phyloP scores from a whole-genome alignment of 139 green algal genomes.

The Micromonas pusilla region DNA sequence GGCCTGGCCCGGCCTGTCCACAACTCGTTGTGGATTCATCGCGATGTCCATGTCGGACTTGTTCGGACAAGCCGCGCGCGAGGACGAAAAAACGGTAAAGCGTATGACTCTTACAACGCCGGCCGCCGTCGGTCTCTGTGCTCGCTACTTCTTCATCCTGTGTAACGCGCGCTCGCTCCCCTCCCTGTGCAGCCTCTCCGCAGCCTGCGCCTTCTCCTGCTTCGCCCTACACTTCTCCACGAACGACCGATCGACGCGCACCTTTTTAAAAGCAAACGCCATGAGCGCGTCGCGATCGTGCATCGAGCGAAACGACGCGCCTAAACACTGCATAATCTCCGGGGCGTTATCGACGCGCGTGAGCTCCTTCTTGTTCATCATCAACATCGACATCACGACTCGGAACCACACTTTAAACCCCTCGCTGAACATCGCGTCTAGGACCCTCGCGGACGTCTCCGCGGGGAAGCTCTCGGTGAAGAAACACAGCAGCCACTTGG shows the following conservation, averaged over 20 bases:
- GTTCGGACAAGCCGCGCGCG: no score
- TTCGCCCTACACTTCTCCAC: not conserved
- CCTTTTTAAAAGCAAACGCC: not conserved
- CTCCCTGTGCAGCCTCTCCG: not conserved
- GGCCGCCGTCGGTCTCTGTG: no score
- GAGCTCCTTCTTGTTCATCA: constrained; percentile 7
- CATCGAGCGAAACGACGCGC: not conserved
- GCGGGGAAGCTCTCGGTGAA: constrained; percentile 28
- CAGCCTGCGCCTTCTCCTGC: not conserved
- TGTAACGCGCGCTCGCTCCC: no score
- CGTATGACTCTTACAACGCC: no score
- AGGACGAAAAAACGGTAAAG: no score
- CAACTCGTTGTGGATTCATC: no score
- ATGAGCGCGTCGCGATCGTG: constrained; percentile 6
- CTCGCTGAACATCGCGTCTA: constrained; percentile 32
- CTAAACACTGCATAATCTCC: not conserved
- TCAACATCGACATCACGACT: constrained; percentile 23
- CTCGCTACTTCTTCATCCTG: no score
- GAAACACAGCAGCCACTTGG: constrained; percentile 35
- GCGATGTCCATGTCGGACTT: no score
- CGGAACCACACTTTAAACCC: constrained; percentile 34
- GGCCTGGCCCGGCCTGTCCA: no score
- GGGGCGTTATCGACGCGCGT: not conserved
- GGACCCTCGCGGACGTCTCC: constrained; percentile 29
- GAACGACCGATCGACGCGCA: not conserved